phyloP scores from a whole-genome alignment of 352 stramenopile species.

The Pythium chondricola region DNA sequence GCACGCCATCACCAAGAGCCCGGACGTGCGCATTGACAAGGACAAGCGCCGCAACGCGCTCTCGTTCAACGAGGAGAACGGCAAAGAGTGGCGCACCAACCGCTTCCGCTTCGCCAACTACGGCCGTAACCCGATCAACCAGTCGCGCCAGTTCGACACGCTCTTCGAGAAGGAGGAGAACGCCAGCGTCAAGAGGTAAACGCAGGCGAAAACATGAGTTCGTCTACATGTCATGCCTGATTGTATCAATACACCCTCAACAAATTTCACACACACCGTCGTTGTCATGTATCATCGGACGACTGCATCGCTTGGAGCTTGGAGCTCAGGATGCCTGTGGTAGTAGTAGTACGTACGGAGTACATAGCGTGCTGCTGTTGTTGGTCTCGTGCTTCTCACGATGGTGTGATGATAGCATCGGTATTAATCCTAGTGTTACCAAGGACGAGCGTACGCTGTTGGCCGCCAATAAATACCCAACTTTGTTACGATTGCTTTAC shows the following conservation, averaged over 20 bases:
- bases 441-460: no score
- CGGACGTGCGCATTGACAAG: conserved; percentile 40
- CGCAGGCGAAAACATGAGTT: not conserved
- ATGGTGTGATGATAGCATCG: not conserved
- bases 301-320: not conserved
- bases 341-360: no score
- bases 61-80: conserved; percentile 26
- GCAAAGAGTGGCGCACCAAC: conserved; percentile 28
- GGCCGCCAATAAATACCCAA: no score
- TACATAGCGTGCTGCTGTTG: no score
- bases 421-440: no score
- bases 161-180: conserved; percentile 51
- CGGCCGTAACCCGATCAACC: conserved; percentile 52
- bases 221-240: no score
- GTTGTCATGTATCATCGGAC: not conserved
- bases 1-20: conserved; percentile 26
- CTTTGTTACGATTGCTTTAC: no score
- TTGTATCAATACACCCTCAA: no score
- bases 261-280: no score
- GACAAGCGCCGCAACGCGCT: conserved; percentile 27
- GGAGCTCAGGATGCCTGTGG: no score
- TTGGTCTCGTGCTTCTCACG: no score
- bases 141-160: conserved; percentile 51
- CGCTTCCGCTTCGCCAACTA: conserved; percentile 48
- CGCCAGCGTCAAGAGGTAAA: conserved; percentile 30